Percentiles rank a stretch among this genome's conserved stretches.
Evolutionary conservation across 176 grass and related monocot genomes (phyloP).

Genomic region (Zoysia pacifica): DNA sequence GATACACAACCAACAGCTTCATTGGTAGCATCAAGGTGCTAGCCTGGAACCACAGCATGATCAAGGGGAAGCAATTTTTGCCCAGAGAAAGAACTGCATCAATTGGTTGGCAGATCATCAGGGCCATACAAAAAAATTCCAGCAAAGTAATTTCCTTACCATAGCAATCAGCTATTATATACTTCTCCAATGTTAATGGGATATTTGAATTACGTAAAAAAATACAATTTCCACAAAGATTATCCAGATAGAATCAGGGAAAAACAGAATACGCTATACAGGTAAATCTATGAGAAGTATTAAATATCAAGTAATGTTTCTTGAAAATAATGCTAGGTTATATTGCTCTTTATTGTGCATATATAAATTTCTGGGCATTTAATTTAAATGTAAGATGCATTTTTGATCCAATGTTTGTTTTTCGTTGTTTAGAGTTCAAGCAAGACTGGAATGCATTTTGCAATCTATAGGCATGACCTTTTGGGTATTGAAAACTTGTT

Average conservation of each 20-base stretch:
- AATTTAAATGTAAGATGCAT: neutral
- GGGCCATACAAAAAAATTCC: conserved; percentile 10
- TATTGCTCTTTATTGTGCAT: neutral
- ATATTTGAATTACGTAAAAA: conserved; percentile 21
- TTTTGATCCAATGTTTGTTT: neutral
- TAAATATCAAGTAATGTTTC: neutral
- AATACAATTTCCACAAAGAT: neutral
- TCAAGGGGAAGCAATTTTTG: conserved; percentile 47
- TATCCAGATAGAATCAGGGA: conserved; percentile 5
- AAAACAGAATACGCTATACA: neutral
- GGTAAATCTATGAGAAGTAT: neutral
- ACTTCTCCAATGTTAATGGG: neutral
- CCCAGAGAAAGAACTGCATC: conserved; percentile 38
- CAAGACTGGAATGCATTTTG: neutral
- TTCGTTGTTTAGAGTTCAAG: neutral
- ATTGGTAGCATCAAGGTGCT: conserved; percentile 34
- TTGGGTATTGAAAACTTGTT: neutral
- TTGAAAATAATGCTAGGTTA: neutral
- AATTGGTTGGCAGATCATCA: conserved; percentile 25
- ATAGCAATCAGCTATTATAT: neutral
- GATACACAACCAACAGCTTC: neutral
- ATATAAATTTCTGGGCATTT: neutral
- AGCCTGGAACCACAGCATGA: conserved; percentile 43
- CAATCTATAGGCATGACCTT: neutral
- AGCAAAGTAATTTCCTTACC: conserved; percentile 32